These are phyloP conservation scores for Aspergillus pseudotamarii DNA, from an alignment of 2,329 filamentous ascomycete species.

Conservation along the genomic window DNA sequence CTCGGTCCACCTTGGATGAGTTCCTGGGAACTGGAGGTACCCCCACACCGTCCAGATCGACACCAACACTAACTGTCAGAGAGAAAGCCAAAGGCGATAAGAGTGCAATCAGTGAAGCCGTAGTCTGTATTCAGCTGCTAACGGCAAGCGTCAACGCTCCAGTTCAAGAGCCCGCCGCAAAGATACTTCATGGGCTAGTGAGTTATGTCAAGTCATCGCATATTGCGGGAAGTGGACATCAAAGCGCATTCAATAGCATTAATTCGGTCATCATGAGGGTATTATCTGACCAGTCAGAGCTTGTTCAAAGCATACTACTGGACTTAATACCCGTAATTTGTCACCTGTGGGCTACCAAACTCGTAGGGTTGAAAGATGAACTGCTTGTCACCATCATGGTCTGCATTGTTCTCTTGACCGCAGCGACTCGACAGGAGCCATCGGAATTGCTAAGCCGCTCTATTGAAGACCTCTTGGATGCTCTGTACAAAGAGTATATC, in stretches of 20 bases:
- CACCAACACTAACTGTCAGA: slow-evolving; percentile 28
- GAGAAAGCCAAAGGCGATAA: slow-evolving; percentile 33
- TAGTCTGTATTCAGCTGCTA: slow-evolving; percentile 68
- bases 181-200: slow-evolving; percentile 60
- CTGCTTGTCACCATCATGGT: slow-evolving; percentile 73
- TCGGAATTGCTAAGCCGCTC: slow-evolving; percentile 43
- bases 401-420: slow-evolving; percentile 62
- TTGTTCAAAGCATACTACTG: slow-evolving; percentile 63
- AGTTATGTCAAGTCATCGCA: slow-evolving; percentile 64
- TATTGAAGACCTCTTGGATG: slow-evolving; percentile 69
- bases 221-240: slow-evolving; percentile 66
- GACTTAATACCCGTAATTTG: slow-evolving; percentile 71
- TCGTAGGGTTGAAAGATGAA: slow-evolving; percentile 70
- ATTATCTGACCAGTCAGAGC: slow-evolving; percentile 67
- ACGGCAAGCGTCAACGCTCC: slow-evolving; percentile 70
- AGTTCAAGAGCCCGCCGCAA: slow-evolving; percentile 57
- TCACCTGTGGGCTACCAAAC: slow-evolving; percentile 76
- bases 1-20: slow-evolving; percentile 31
- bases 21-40: slow-evolving; percentile 27
- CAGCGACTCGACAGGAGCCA: slow-evolving; percentile 40
- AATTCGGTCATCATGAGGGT: slow-evolving; percentile 70
- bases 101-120: slow-evolving; percentile 54
- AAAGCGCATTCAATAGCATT: slow-evolving; percentile 73
- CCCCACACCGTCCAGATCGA: slow-evolving; percentile 35
- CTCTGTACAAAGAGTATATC: slow-evolving; percentile 77